Evolutionary conservation across 139 green algal genomes (phyloP).

Genomic region (Chlamydomonas incerta): DNA sequence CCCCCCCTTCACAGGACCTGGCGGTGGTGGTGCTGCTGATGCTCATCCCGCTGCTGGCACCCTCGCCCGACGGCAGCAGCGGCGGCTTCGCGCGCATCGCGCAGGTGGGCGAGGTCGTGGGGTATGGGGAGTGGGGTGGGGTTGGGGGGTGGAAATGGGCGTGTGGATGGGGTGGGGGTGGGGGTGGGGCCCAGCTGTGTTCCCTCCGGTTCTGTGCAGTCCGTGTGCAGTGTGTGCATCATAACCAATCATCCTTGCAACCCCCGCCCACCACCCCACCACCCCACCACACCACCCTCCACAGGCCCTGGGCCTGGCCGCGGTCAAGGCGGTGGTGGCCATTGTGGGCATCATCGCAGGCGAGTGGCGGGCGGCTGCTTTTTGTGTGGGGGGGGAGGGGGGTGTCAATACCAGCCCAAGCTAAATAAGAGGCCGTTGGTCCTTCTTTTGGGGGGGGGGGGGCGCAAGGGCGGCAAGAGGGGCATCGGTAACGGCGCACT

Average conservation of each 20-base stretch:
- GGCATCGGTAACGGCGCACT: background rate
- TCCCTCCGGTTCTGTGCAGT: too few relatives aligned
- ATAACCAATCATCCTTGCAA: background rate
- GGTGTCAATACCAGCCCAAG: too few relatives aligned
- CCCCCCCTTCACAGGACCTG: slow-evolving; percentile 82
- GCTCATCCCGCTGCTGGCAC: slow-evolving; percentile 97
- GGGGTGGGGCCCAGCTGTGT: too few relatives aligned
- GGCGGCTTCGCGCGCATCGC: slow-evolving; percentile 81
- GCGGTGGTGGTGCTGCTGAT: slow-evolving; percentile 99
- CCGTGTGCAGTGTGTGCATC: background rate
- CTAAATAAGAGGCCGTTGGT: too few relatives aligned
- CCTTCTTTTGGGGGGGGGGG: too few relatives aligned
- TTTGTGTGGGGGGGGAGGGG: too few relatives aligned
- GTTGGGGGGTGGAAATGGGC: background rate
- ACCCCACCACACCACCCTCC: too few relatives aligned
- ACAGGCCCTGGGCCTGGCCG: slow-evolving; percentile 89
- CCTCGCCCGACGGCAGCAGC: slow-evolving; percentile 57
- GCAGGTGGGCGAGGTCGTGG: too few relatives aligned
- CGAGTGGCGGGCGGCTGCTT: background rate
- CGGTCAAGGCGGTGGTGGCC: slow-evolving; percentile 91
- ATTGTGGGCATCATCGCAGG: slow-evolving; percentile 78
- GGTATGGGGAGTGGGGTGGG: background rate
- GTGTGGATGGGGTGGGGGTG: too few relatives aligned
- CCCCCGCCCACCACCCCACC: background rate
- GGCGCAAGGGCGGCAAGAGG: background rate